Percentiles rank a stretch among this genome's conserved stretches.
Conservation (phyloP, 495 filamentous ascomycete species). For the Lineolata rhizophorae region DNA sequence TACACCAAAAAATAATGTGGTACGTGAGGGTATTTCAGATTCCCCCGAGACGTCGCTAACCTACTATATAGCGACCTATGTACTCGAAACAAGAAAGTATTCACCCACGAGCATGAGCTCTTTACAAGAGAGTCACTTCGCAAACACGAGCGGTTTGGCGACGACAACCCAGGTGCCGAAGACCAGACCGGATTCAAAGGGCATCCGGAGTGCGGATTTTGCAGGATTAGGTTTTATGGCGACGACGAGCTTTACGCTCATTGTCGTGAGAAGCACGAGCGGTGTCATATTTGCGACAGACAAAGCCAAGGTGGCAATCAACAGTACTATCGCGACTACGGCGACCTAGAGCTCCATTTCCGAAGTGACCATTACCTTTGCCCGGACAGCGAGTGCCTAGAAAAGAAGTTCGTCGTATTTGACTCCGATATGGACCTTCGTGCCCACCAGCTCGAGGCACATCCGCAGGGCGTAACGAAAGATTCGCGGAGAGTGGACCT, state of each 20-base stretch:
- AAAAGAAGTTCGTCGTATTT: slow-evolving; percentile 98
- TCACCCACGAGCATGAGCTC: slow-evolving; percentile 94
- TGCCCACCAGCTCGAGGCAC: slow-evolving; percentile 56
- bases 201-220: slow-evolving; percentile 89
- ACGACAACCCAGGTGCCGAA: slow-evolving; percentile 71
- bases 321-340: slow-evolving; percentile 76
- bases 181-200: slow-evolving; percentile 94
- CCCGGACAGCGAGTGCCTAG: slow-evolving; percentile 62
- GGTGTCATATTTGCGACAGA: slow-evolving; percentile 85
- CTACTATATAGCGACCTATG: slow-evolving; percentile 46
- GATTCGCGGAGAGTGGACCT: slow-evolving; percentile 79
- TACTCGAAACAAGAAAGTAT: slow-evolving; percentile 88
- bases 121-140: slow-evolving; percentile 62
- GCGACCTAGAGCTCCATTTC: slow-evolving; percentile 67
- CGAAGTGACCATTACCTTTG: slow-evolving; percentile 73
- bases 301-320: slow-evolving; percentile 44
- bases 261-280: slow-evolving; percentile 78
- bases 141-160: slow-evolving; percentile 75
- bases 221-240: slow-evolving; percentile 77
- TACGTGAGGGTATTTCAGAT: slow-evolving; percentile 19
- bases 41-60: neutral
- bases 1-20: slow-evolving; percentile 81
- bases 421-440: slow-evolving; percentile 85
- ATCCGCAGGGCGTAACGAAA: slow-evolving; percentile 59
- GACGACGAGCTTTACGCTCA: slow-evolving; percentile 88